Percentiles rank a stretch among this genome's conserved stretches.
These are phyloP conservation scores for Gossypium turneri DNA, from an alignment of 345 rosid species.

Conservation along the genomic window DNA sequence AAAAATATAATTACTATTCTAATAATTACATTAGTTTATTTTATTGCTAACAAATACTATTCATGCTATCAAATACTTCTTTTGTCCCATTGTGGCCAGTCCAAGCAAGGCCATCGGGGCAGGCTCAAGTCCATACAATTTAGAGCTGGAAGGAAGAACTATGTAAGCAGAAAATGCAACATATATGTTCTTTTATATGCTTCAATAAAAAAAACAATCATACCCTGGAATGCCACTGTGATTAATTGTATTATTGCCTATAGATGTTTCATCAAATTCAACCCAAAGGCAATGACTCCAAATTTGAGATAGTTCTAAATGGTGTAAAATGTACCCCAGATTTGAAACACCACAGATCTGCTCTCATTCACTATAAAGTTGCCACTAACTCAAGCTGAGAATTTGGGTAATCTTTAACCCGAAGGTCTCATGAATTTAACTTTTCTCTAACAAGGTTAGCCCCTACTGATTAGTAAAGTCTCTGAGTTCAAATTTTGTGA, in stretches of 20 bases:
- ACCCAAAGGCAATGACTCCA: constrained; percentile 57
- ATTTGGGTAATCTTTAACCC: too few relatives aligned
- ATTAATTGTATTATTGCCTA: background rate
- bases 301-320: constrained; percentile 67
- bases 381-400: too few relatives aligned
- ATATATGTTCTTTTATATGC: background rate
- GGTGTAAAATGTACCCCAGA: constrained; percentile 48
- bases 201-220: background rate
- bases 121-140: background rate
- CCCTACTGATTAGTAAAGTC: too few relatives aligned
- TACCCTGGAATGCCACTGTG: background rate
- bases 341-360: constrained; percentile 56
- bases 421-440: too few relatives aligned
- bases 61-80: background rate
- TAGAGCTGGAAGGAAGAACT: background rate
- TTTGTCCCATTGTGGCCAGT: background rate
- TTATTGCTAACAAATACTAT: too few relatives aligned
- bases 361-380: constrained; percentile 42
- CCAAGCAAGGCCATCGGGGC: background rate
- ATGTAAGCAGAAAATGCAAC: background rate
- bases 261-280: constrained; percentile 38
- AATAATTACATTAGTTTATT: too few relatives aligned
- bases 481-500: too few relatives aligned
- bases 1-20: too few relatives aligned
- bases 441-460: too few relatives aligned